These are phyloP conservation scores for Candida frijolesensis DNA, from an alignment of 1,139 yeast species.

Conservation along the genomic window DNA sequence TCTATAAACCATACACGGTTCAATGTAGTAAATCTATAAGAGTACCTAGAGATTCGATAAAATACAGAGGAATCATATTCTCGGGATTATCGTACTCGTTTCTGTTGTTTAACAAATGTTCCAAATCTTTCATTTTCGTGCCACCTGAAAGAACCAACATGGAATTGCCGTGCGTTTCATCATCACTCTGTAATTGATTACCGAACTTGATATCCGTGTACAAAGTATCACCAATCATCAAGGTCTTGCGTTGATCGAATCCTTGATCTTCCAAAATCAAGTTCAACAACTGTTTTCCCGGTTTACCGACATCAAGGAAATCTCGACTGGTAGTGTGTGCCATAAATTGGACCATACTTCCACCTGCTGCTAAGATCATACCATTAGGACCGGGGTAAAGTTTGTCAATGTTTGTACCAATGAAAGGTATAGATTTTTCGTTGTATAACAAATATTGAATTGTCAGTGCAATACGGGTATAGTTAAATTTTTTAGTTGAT, in stretches of 20 bases:
- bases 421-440: conserved; percentile 36
- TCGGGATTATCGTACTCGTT: conserved; percentile 18
- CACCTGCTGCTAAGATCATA: conserved; percentile 43
- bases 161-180: conserved; percentile 24
- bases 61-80: conserved; percentile 31
- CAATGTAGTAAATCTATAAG: conserved; percentile 20
- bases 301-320: conserved; percentile 42
- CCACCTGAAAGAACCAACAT: conserved; percentile 44
- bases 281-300: conserved; percentile 34
- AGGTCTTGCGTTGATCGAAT: conserved; percentile 30
- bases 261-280: conserved; percentile 29
- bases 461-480: conserved; percentile 41
- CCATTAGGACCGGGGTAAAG: conserved; percentile 46
- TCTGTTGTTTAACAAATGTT: conserved; percentile 16
- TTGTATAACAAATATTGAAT: conserved; percentile 40
- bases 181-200: conserved; percentile 39
- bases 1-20: not conserved
- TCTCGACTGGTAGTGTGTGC: conserved; percentile 36
- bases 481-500: conserved; percentile 40
- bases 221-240: conserved; percentile 48
- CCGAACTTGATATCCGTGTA: conserved; percentile 49
- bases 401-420: conserved; percentile 45
- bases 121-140: conserved; percentile 29
- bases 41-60: conserved; percentile 34
- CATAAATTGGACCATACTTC: conserved; percentile 44